Evolutionary conservation across 805 yeast genomes (phyloP).

Genomic region (Cyberlindnera nakhonratchasimensis): DNA sequence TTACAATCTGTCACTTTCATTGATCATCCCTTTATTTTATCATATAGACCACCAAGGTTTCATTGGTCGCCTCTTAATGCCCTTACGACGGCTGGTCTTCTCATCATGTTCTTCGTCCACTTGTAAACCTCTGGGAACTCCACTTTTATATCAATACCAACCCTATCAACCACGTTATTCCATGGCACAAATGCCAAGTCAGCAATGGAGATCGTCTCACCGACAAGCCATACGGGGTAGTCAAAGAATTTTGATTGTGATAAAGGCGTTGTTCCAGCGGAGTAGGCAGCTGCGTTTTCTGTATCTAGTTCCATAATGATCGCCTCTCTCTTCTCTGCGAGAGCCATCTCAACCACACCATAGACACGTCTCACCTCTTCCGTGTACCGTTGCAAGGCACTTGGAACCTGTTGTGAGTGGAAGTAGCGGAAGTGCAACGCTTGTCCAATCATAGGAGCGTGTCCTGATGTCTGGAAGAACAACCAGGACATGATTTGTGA

Average conservation of each 20-base stretch:
- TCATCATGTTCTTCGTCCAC: conserved; percentile 95
- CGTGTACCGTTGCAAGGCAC: conserved; percentile 86
- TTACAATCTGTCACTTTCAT: too few species aligned
- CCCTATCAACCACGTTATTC: conserved; percentile 93
- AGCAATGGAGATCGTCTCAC: conserved; percentile 79
- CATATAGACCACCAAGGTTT: neutral
- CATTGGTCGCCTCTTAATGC: conserved; percentile 71
- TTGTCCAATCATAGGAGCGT: conserved; percentile 98
- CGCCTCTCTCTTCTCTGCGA: conserved; percentile 90
- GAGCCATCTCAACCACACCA: conserved; percentile 91
- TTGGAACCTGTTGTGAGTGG: conserved; percentile 79
- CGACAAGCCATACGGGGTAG: conserved; percentile 93
- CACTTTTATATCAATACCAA: conserved; percentile 80
- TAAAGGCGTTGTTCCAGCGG: conserved; percentile 84
- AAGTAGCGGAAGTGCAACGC: conserved; percentile 91
- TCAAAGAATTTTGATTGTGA: conserved; percentile 84
- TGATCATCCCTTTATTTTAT: neutral
- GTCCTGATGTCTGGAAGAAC: conserved; percentile 94
- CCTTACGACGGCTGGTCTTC: conserved; percentile 85
- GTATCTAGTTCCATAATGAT: conserved; percentile 83
- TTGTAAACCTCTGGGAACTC: conserved; percentile 95
- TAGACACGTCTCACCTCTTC: conserved; percentile 92
- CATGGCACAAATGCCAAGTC: conserved; percentile 93
- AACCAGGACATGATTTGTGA: conserved; percentile 85
- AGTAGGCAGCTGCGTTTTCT: conserved; percentile 83